These are phyloP conservation scores for Apiotrichum domesticum DNA, from an alignment of 1,284 basidiomycete species.

Conservation along the genomic window DNA sequence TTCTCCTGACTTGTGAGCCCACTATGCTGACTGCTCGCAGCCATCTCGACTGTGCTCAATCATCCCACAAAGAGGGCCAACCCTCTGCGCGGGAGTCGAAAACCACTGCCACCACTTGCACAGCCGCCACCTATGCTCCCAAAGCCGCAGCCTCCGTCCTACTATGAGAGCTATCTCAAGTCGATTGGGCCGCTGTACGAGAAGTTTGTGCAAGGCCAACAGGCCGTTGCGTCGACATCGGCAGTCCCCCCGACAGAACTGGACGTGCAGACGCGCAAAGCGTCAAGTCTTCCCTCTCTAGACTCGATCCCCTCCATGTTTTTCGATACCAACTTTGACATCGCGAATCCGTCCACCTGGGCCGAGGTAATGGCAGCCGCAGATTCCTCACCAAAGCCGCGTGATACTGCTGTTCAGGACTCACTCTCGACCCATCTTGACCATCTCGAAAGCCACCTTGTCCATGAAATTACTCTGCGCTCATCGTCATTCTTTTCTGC, in stretches of 20 bases:
- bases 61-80: slow-evolving; percentile 76
- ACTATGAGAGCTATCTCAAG: slow-evolving; percentile 75
- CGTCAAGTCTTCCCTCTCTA: slow-evolving; percentile 54
- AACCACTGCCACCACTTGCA: slow-evolving; percentile 61
- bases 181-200: slow-evolving; percentile 72
- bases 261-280: slow-evolving; percentile 8
- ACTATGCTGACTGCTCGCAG: slow-evolving; percentile 29
- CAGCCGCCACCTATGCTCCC: slow-evolving; percentile 61
- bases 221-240: slow-evolving; percentile 19
- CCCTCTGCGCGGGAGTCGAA: slow-evolving; percentile 72
- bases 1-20: too few species aligned
- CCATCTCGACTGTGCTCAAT: slow-evolving; percentile 71
- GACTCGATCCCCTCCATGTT: slow-evolving; percentile 73
- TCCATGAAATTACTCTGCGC: slow-evolving; percentile 83
- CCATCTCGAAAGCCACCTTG: slow-evolving; percentile 88
- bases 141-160: slow-evolving; percentile 51
- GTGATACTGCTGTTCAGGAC: slow-evolving; percentile 71
- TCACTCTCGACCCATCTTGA: slow-evolving; percentile 89
- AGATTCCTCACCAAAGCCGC: slow-evolving; percentile 24
- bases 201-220: slow-evolving; percentile 35
- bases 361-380: slow-evolving; percentile 56
- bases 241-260: slow-evolving; percentile 3
- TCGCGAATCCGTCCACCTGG: slow-evolving; percentile 81
- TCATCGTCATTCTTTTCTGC: slow-evolving; percentile 95
- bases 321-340: slow-evolving; percentile 71